phyloP scores from a whole-genome alignment of 768 basidiomycete species.

The Xerocomus spinulosus region DNA sequence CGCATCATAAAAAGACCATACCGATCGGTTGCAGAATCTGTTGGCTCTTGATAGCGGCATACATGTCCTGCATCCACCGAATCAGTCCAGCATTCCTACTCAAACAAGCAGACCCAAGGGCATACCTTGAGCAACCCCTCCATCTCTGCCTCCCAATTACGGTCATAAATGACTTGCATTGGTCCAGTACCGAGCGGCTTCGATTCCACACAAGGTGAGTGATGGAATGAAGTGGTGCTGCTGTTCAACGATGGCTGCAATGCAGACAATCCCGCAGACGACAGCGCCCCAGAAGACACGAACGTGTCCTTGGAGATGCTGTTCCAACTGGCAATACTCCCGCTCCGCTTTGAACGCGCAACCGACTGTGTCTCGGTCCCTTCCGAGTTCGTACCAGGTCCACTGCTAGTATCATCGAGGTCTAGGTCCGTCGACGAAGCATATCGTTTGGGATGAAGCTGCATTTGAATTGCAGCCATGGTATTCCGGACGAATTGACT shows the following conservation, averaged over 20 bases:
- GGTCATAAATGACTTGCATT: conserved; percentile 47
- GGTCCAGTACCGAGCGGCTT: conserved; percentile 32
- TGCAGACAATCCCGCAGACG: conserved; percentile 33
- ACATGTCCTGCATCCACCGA: conserved; percentile 71
- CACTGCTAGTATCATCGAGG: conserved; percentile 61
- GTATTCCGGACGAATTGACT: conserved; percentile 92
- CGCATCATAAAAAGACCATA: conserved; percentile 29
- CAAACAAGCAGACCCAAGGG: background rate
- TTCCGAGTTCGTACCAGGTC: conserved; percentile 53
- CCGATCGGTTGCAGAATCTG: conserved; percentile 83
- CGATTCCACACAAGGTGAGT: conserved; percentile 40
- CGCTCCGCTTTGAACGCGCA: conserved; percentile 67
- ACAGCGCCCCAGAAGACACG: conserved; percentile 35
- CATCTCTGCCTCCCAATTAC: conserved; percentile 82
- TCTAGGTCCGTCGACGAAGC: conserved; percentile 61
- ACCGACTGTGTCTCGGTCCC: conserved; percentile 45
- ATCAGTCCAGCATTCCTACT: conserved; percentile 4
- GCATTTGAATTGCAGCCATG: conserved; percentile 77
- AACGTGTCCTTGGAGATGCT: conserved; percentile 65
- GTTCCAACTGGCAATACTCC: conserved; percentile 82
- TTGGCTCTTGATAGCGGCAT: conserved; percentile 83
- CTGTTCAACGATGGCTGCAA: conserved; percentile 45
- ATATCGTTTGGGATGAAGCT: conserved; percentile 53
- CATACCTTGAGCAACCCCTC: conserved; percentile 78
- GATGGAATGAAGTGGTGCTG: conserved; percentile 62